A percentile compares a stretch with the other conserved stretches of the same genome.
Evolutionary conservation across 768 basidiomycete genomes (phyloP).

Genomic region (Lentinula edodes): DNA sequence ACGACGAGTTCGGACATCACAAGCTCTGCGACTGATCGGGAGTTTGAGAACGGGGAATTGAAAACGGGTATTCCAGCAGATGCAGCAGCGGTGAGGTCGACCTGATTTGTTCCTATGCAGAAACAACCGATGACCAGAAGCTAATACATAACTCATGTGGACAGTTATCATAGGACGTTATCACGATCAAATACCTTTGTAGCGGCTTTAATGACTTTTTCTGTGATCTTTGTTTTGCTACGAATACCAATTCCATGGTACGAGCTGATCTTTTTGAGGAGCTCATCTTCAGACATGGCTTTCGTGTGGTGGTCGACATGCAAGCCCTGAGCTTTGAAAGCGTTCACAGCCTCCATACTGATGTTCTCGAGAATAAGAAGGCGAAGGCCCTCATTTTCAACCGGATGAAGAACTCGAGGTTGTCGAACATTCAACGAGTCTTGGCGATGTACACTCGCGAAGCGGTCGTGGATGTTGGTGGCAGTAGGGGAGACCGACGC

Average conservation of each 20-base stretch:
- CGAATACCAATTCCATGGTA: constrained; percentile 97
- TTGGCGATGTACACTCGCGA: constrained; percentile 27
- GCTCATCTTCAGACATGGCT: constrained; percentile 90
- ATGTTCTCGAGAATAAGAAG: constrained; percentile 94
- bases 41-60: constrained; percentile 99
- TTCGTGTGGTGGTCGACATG: constrained; percentile 85
- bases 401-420: constrained; percentile 72
- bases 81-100: constrained; percentile 80
- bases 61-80: constrained; percentile 94
- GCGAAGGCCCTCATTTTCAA: constrained; percentile 74
- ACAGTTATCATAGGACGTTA: neutral
- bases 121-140: constrained; percentile 97
- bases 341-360: constrained; percentile 80
- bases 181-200: constrained; percentile 53
- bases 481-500: constrained; percentile 51
- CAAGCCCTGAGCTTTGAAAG: constrained; percentile 80
- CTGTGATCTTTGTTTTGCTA: constrained; percentile 95
- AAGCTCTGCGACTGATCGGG: constrained; percentile 96
- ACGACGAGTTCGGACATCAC: constrained; percentile 92
- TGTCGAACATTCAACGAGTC: constrained; percentile 38
- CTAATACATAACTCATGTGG: constrained; percentile 31
- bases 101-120: constrained; percentile 99
- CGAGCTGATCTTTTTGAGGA: constrained; percentile 70
- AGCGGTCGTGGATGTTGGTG: constrained; percentile 39
- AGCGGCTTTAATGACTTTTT: constrained; percentile 81